Evolutionary conservation across 495 filamentous ascomycete species (phyloP), one percentile per base, ranked within the genome.

Genomic region (Podospora pseudocomata): DNA sequence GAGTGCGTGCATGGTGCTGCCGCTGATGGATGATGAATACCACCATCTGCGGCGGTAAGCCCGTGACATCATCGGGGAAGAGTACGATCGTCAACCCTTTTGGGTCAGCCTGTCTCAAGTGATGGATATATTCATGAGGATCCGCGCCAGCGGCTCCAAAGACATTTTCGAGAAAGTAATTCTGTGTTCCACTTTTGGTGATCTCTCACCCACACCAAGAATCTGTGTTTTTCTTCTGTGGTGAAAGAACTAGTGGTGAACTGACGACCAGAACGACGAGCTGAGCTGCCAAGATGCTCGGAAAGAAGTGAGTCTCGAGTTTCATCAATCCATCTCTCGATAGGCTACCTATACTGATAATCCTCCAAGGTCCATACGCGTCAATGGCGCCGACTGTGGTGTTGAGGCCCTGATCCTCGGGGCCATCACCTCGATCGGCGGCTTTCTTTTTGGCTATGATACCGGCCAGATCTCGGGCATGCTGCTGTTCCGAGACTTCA

Each of bases 401-500:
- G 23, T 70, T 61, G 76, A 79, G 62, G 67, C 77, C 57, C 44
- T 81, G 28, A 39, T 81, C 55, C 77, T 81, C 70, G 75, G 78
- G 20, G 70, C 69, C 34, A 66, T 79, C 39, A 82, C 80, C 23
- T 80, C 90, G 9, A 89, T 92, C 82, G 90, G 90, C 73, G 90
- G 90, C 69, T 89, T 92, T 76, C 88, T 92, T 67, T 92, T 92
- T 69, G 88, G 88, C 71, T 91, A 91, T 67, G 88, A 91, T 39
- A 92, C 89, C 69, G 83, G 84, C 63, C 84, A 85, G 74, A 84
- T 86, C 71, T 84, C 82, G 44, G 84, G 83, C 68, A 90, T 91
- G 75, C 82, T 89, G 20, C 83, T 84, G 59, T 90, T 91, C 84
- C 49, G 73, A 2, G 79, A 85, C 68, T 86, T 85, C 73, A 71